These are phyloP conservation scores for Cladosporium sp. DNA, from an alignment of 2,329 filamentous ascomycete genomes.

Conservation along the genomic window DNA sequence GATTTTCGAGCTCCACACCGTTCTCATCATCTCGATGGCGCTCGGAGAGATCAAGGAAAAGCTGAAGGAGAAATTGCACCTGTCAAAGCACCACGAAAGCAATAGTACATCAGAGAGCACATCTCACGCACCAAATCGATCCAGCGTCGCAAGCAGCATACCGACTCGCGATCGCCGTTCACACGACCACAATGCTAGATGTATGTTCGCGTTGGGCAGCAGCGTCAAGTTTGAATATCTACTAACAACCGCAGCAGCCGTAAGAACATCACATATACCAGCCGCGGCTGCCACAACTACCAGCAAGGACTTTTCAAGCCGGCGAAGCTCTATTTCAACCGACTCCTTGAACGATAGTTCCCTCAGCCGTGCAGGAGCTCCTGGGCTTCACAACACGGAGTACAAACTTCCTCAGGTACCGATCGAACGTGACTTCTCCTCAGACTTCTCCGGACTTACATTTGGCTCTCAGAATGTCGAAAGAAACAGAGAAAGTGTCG, in stretches of 20 bases:
- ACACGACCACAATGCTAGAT: neutral
- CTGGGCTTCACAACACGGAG: slow-evolving; percentile 5
- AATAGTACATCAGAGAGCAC: neutral
- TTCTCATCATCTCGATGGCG: slow-evolving; percentile 4
- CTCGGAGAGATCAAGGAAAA: slow-evolving; percentile 3
- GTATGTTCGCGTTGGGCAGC: neutral
- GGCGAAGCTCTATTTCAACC: neutral
- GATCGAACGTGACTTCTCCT: slow-evolving; percentile 15
- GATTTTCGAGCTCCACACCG: neutral
- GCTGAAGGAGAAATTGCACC: slow-evolving; percentile 3
- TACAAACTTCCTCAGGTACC: slow-evolving; percentile 12
- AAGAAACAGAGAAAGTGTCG: neutral
- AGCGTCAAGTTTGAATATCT: neutral
- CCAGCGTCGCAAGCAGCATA: neutral
- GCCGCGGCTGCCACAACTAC: too few species aligned
- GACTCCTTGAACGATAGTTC: neutral
- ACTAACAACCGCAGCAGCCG: neutral
- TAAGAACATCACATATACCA: neutral
- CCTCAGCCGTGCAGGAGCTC: neutral
- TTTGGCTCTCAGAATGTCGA: neutral
- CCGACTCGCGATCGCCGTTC: neutral
- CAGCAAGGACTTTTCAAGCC: neutral
- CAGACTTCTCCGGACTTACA: slow-evolving; percentile 10
- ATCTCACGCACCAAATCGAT: neutral
- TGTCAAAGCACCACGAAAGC: neutral